Percentiles rank a stretch among this genome's conserved stretches.
phyloP scores from a whole-genome alignment of 2,329 filamentous ascomycete species.

The Neofusicoccum sp. region DNA sequence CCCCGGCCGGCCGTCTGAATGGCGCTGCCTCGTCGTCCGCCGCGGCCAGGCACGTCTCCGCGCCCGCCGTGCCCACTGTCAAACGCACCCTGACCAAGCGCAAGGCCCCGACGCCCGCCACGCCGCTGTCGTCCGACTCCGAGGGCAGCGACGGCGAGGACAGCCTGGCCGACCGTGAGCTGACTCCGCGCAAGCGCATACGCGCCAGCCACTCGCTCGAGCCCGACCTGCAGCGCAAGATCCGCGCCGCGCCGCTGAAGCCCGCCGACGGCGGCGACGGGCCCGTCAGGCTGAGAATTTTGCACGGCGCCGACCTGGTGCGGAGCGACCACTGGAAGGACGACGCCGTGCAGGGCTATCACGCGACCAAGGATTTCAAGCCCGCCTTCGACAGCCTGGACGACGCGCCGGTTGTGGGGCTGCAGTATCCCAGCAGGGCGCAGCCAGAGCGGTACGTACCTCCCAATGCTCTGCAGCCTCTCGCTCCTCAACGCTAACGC shows the following conservation, averaged over 20 bases:
- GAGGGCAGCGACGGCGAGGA: slow-evolving; percentile 15
- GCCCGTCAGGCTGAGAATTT: slow-evolving; percentile 26
- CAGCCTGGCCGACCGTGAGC: slow-evolving; percentile 1
- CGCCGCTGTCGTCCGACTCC: slow-evolving; percentile 10
- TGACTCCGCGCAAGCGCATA: slow-evolving; percentile 29
- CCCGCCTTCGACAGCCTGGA: slow-evolving; percentile 49
- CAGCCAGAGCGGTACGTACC: slow-evolving; percentile 62
- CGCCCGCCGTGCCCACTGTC: not conserved
- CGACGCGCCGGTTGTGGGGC: slow-evolving; percentile 54
- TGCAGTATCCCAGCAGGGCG: slow-evolving; percentile 81
- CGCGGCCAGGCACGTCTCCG: not conserved
- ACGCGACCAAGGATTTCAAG: slow-evolving; percentile 46
- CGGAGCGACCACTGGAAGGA: slow-evolving; percentile 32
- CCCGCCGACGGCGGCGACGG: slow-evolving; percentile 20
- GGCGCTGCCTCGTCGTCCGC: not conserved
- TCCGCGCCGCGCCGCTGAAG: slow-evolving; percentile 23
- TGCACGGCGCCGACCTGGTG: slow-evolving; percentile 44
- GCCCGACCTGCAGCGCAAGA: slow-evolving; percentile 34
- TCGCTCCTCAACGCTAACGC: slow-evolving; percentile 25
- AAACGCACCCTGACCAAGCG: slow-evolving; percentile 14
- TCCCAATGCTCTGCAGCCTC: slow-evolving; percentile 25
- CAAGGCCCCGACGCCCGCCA: slow-evolving; percentile 17
- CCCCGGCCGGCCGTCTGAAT: not conserved
- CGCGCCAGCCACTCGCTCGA: slow-evolving; percentile 38
- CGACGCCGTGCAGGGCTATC: slow-evolving; percentile 8